A percentile compares a stretch with the other conserved stretches of the same genome.
Conservation (phyloP, 2,329 filamentous ascomycete species). For the Fusarium nodosum region DNA sequence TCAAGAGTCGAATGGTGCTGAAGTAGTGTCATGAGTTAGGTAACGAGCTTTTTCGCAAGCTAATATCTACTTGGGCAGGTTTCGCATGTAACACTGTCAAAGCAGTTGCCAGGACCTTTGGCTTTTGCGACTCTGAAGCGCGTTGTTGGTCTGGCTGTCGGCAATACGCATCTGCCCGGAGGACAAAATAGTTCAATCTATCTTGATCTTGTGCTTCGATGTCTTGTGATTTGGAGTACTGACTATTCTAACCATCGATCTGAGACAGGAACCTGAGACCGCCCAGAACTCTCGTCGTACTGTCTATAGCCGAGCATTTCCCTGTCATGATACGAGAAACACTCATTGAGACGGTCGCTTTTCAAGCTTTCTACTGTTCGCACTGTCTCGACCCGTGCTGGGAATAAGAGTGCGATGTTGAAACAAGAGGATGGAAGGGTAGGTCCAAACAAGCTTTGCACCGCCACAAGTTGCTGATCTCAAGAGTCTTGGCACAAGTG, state of each 20-base stretch:
- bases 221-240: neutral
- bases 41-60: slow-evolving; percentile 2
- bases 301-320: neutral
- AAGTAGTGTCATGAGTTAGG: neutral
- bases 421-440: neutral
- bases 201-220: neutral
- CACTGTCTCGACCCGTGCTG: neutral
- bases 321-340: neutral
- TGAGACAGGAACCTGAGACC: neutral
- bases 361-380: neutral
- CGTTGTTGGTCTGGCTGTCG: neutral
- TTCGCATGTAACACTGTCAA: slow-evolving; percentile 1
- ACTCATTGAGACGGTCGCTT: neutral
- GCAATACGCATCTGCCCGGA: no score
- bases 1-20: neutral
- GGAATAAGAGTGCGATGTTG: neutral
- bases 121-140: neutral
- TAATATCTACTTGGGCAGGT: slow-evolving; percentile 8
- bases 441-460: slow-evolving; percentile 3
- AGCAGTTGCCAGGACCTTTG: neutral
- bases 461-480: neutral
- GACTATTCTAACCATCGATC: neutral
- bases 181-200: neutral
- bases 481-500: neutral
- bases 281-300: neutral